Percentiles rank a stretch among this genome's conserved stretches.
These are phyloP conservation scores for Wallacemonas sp. DNA, from an alignment of 208 protist genomes.

Conservation along the genomic window DNA sequence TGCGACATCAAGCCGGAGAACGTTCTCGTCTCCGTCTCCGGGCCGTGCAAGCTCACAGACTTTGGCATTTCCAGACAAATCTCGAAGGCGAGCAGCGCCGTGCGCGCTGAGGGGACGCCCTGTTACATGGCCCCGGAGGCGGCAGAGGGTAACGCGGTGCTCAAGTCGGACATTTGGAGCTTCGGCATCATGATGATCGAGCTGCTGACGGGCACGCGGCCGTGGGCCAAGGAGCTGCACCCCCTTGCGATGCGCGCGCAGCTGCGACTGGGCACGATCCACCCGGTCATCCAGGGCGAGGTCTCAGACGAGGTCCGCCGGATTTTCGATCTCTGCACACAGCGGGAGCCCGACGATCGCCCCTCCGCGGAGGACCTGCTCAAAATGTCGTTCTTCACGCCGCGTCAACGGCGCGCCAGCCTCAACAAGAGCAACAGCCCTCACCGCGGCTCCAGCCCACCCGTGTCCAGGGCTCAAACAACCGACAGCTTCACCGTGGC, in stretches of 20 bases:
- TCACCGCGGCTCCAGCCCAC: neutral
- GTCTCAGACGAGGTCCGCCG: conserved; percentile 37
- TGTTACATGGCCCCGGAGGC: conserved; percentile 80
- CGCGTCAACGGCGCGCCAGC: neutral
- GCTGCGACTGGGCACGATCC: conserved; percentile 39
- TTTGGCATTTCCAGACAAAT: conserved; percentile 75
- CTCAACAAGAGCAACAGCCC: neutral
- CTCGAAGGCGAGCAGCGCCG: conserved; percentile 26
- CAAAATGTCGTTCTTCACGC: conserved; percentile 46
- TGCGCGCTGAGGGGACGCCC: conserved; percentile 54
- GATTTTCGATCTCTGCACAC: conserved; percentile 52
- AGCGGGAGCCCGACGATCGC: conserved; percentile 33
- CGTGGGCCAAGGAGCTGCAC: conserved; percentile 40
- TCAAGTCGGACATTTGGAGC: conserved; percentile 75
- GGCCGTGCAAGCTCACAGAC: conserved; percentile 83
- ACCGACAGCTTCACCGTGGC: neutral
- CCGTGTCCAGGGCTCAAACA: neutral
- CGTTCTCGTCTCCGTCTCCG: conserved; percentile 63
- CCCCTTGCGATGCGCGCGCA: conserved; percentile 45
- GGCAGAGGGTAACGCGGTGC: conserved; percentile 35
- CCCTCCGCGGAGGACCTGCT: conserved; percentile 56
- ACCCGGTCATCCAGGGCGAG: conserved; percentile 26
- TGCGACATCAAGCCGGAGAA: conserved; percentile 87
- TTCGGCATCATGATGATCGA: conserved; percentile 82
- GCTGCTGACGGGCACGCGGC: conserved; percentile 59